Evolutionary conservation across 257 asterid genomes (phyloP).

Genomic region (Forsythia suspensa): DNA sequence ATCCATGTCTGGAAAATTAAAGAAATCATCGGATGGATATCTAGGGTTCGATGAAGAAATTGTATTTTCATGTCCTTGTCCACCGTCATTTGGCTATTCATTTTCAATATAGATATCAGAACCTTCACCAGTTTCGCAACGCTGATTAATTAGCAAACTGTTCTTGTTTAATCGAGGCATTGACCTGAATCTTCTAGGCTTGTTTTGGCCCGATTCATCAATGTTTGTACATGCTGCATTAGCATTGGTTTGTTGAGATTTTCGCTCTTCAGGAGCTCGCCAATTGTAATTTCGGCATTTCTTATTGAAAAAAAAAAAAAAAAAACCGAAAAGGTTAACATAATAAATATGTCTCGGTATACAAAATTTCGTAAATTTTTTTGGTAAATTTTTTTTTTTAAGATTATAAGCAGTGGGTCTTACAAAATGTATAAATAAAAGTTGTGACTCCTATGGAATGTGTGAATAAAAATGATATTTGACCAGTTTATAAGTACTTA

Average conservation of each 20-base stretch:
- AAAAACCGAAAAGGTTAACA: neutral
- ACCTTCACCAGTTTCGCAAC: neutral
- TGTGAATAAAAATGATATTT: too few relatives aligned
- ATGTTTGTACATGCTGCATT: neutral
- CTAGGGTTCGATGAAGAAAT: slow-evolving; percentile 16
- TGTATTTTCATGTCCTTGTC: neutral
- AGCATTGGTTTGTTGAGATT: neutral
- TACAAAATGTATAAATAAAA: too few relatives aligned
- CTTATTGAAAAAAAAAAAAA: slow-evolving; percentile 14
- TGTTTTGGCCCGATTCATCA: slow-evolving; percentile 5
- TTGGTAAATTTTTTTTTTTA: too few relatives aligned
- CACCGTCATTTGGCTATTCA: neutral
- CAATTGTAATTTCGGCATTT: slow-evolving; percentile 56
- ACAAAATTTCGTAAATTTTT: too few relatives aligned
- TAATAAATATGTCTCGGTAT: too few relatives aligned
- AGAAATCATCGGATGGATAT: slow-evolving; percentile 23
- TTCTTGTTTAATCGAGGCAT: slow-evolving; percentile 31
- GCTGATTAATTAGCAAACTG: neutral
- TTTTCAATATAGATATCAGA: neutral
- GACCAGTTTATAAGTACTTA: too few relatives aligned
- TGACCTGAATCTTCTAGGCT: slow-evolving; percentile 38
- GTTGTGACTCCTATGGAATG: too few relatives aligned
- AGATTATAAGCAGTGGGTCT: too few relatives aligned
- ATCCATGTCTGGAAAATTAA: slow-evolving; percentile 22
- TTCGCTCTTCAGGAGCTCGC: slow-evolving; percentile 39